phyloP scores from a whole-genome alignment of 2,329 filamentous ascomycete genomes.

The Sphaerostilbella broomeana region DNA sequence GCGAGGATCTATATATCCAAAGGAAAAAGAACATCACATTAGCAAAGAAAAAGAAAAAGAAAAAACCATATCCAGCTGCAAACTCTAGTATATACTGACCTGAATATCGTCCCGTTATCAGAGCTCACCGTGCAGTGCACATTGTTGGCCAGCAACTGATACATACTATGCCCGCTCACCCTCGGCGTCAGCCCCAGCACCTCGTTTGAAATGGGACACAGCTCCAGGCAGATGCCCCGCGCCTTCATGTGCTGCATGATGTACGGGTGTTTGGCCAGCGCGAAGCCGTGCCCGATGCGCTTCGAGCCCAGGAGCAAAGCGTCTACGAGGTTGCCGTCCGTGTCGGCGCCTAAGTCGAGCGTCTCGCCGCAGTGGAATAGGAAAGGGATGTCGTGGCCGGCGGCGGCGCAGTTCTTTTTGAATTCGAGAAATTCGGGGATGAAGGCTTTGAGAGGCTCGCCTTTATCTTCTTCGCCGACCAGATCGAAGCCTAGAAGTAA shows the following conservation, averaged over 20 bases:
- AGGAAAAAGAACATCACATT: background rate
- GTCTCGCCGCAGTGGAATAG: constrained; percentile 74
- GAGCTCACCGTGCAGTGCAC: constrained; percentile 69
- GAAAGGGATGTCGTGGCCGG: constrained; percentile 57
- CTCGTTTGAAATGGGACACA: constrained; percentile 74
- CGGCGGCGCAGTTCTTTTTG: constrained; percentile 40
- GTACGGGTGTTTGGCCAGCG: constrained; percentile 58
- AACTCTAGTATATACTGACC: too few species aligned
- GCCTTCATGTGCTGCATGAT: constrained; percentile 60
- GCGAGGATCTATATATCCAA: constrained; percentile 47
- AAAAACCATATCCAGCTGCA: background rate
- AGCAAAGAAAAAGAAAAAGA: background rate
- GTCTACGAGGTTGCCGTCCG: constrained; percentile 63
- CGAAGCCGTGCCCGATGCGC: constrained; percentile 69
- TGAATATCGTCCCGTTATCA: constrained; percentile 68
- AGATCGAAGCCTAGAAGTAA: constrained; percentile 55
- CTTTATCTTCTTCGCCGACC: constrained; percentile 60
- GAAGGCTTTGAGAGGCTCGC: constrained; percentile 51
- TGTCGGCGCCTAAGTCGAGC: constrained; percentile 56
- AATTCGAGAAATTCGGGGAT: constrained; percentile 51
- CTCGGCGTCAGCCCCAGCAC: constrained; percentile 62
- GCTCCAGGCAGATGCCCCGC: constrained; percentile 62
- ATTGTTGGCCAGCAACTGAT: constrained; percentile 62
- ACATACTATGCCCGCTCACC: constrained; percentile 59
- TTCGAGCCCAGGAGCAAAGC: constrained; percentile 59